Conservation (phyloP, 2,329 filamentous ascomycete genomes). For the Cryphonectria nitschkei region DNA sequence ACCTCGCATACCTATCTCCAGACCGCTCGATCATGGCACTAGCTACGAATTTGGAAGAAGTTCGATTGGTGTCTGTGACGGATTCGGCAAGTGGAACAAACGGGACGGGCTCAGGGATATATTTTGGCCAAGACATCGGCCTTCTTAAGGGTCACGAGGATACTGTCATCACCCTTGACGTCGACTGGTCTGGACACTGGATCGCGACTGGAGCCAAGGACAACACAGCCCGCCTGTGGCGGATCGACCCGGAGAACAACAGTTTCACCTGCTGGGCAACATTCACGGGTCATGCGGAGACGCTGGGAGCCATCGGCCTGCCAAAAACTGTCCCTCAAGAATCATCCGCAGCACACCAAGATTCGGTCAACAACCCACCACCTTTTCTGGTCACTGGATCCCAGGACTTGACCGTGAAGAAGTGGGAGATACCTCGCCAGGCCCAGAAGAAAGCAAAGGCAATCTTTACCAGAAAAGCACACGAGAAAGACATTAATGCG, state of each 20-base stretch:
- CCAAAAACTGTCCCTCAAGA: conserved; percentile 70
- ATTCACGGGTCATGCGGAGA: conserved; percentile 93
- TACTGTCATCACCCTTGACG: conserved; percentile 91
- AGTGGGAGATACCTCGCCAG: conserved; percentile 77
- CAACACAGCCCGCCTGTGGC: conserved; percentile 91
- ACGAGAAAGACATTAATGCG: conserved; percentile 98
- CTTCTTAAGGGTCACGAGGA: conserved; percentile 89
- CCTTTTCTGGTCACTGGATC: conserved; percentile 88
- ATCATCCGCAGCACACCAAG: conserved; percentile 70
- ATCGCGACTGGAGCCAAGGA: conserved; percentile 95
- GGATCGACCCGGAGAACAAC: conserved; percentile 74
- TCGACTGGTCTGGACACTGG: conserved; percentile 98
- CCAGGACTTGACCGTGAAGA: conserved; percentile 93
- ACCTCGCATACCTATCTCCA: conserved; percentile 82
- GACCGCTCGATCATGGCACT: conserved; percentile 83
- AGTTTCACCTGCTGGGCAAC: conserved; percentile 59
- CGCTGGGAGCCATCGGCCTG: conserved; percentile 84
- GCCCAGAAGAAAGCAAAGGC: conserved; percentile 64
- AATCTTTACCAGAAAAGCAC: conserved; percentile 87
- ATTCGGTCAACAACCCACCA: conserved; percentile 80
- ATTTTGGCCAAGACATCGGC: conserved; percentile 89
- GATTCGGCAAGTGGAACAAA: conserved; percentile 40
- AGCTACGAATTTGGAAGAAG: conserved; percentile 92
- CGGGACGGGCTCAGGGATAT: conserved; percentile 45
- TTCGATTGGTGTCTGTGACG: conserved; percentile 79